Base-by-base conservation (phyloP, 352 stramenopile species). In the Blastocystis sp. region DNA sequence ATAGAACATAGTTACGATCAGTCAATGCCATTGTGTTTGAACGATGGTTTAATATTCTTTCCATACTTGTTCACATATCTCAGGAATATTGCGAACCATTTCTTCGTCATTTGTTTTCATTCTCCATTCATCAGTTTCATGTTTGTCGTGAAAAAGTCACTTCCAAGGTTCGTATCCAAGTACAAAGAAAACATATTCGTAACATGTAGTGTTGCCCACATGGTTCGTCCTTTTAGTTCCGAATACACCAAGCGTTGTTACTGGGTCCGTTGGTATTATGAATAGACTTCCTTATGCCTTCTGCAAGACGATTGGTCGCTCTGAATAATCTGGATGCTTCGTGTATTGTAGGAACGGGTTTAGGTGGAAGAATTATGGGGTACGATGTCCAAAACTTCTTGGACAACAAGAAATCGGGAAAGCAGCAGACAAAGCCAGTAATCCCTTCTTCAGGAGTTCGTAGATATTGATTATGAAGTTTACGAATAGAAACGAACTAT, bases 281-380 rank as follows among this genome's bases (percentile, higher is more conserved):
- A 19, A 16, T 63, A 80, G 69, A 80, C 42, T 80, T 80, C 27
- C 51, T 80, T 19, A 80, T 80, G 69, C 69, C 69, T 1, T 52
- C 69, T 5, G 69, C 69, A 37, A 46, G 24, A 0, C 19, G 69
- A 63, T 37, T 80, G 6, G 69, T 80, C 11, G 69, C 69, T 21
- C n/a, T 80, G 69, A 80, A 80, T 35, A n/a, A 80, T 32, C 29
- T 80, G 46, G 69, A 80, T 39, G 69, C 69, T 19, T 59, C 14
- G 16, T 16, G 19, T 0, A 80, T 80, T 63, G n/a, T 63, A 21
- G 43, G 43, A 63, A 65, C 69, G 14, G 69, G 69, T 24, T n/a
- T 63, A 0, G 69, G 69, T 49, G 69, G 69, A 4, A 24, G 69
- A 24, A 80, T 80, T 37, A 61, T 65, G 69, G 16, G 69, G 42